Evolutionary conservation across 2,329 filamentous ascomycete genomes (phyloP), one percentile per base, ranked within the genome.

Genomic region (Colletotrichum eleusines): DNA sequence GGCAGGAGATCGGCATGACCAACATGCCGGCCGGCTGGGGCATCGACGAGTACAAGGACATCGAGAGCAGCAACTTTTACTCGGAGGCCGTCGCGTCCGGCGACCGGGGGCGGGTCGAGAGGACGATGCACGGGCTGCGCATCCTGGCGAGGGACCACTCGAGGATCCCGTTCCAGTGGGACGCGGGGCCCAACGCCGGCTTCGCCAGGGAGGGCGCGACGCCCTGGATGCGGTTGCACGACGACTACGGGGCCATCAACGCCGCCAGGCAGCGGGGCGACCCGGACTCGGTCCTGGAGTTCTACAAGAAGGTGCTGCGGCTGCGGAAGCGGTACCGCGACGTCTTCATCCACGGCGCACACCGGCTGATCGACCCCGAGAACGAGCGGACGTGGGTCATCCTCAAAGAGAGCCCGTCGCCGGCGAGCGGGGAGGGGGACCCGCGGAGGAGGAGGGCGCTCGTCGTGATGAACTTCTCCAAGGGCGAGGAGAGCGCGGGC

Each of bases 161-260:
- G 1, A 82, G 91, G 0, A 85, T 90, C 2, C 91, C 91, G 0
- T 88, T 93, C 77, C 90, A 91, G 63, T 94, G 91, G 91, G 84
- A 86, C 62, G 82, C 79, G 1, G 81, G 82, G 0, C 79, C 84
- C 0, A 85, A 91, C 71, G 88, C 88, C 0, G 91, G 91, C 0
- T 93, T 94, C 78, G 87, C 88, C 0, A 74, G 76, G 18, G 73
- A 68, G 0, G 73, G 67, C 0, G 76, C 76, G 0, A 84, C 83
- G 73, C 89, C 91, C 0, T 93, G 91, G 91, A 93, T 93, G 88
- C 83, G 87, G 1, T 86, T 90, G 1, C 89, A 92, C 74, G 87
- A 91, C 26, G 82, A 86, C 38, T 90, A 88, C 74, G 74, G 74
- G 2, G 76, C 80, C 1, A 83, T 90, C 75, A 93, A 93, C 69